Percentiles rank a stretch among this genome's conserved stretches.
Conservation (phyloP, 352 stramenopile species). For the Blastocystis sp. region DNA sequence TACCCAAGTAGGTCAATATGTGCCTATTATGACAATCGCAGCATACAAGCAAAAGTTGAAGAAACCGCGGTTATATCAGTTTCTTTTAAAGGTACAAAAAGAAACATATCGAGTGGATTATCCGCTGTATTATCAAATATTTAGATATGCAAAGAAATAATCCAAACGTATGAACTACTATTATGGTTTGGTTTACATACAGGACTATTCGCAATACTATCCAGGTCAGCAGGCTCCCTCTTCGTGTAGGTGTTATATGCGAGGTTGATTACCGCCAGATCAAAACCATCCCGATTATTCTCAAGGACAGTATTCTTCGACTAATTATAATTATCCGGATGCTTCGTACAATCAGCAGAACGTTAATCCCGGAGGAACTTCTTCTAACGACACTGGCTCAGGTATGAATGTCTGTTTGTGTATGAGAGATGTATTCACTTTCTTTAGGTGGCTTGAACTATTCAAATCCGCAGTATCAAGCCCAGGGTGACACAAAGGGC, state of each 20-base stretch:
- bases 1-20: no score
- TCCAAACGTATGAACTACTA: not conserved
- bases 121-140: not conserved
- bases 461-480: not conserved
- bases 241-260: not conserved
- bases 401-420: not conserved
- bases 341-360: not conserved
- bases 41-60: not conserved
- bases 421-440: not conserved
- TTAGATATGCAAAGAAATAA: not conserved
- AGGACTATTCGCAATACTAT: conserved; percentile 55
- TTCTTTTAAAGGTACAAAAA: not conserved
- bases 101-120: not conserved
- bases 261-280: not conserved
- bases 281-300: conserved; percentile 18
- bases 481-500: not conserved
- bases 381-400: not conserved
- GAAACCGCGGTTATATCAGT: not conserved
- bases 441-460: conserved; percentile 18
- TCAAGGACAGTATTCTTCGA: not conserved
- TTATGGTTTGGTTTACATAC: not conserved
- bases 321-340: not conserved
- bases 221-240: not conserved
- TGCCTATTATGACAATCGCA: no score
- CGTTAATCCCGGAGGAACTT: not conserved